These are phyloP conservation scores for Hydnomerulius pinastri DNA, from an alignment of 768 basidiomycete species.

Conservation along the genomic window DNA sequence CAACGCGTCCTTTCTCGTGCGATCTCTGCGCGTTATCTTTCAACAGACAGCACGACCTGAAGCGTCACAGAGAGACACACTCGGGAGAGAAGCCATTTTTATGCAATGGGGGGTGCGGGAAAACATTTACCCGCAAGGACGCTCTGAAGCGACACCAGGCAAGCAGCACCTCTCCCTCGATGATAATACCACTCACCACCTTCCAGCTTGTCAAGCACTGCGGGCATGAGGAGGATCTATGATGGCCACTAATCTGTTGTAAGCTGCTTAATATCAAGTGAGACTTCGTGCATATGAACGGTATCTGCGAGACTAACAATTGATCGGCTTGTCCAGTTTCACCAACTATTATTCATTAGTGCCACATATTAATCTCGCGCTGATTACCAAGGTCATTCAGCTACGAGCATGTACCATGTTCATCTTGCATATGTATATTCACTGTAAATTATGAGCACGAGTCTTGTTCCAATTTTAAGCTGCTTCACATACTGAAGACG, in stretches of 20 bases:
- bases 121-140: conserved; percentile 87
- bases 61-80: conserved; percentile 82
- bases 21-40: conserved; percentile 80
- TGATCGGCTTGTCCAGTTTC: conserved; percentile 16
- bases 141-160: conserved; percentile 87
- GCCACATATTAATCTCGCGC: conserved; percentile 25
- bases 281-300: conserved; percentile 13
- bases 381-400: conserved; percentile 17
- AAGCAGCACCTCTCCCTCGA: conserved; percentile 21
- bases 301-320: conserved; percentile 22
- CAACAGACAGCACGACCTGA: conserved; percentile 84
- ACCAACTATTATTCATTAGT: conserved; percentile 22
- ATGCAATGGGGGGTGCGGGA: conserved; percentile 83
- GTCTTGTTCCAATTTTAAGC: conserved; percentile 13
- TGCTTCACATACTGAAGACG: conserved; percentile 15
- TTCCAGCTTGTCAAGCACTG: conserved; percentile 75
- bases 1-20: conserved; percentile 63
- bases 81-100: conserved; percentile 83
- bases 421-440: conserved; percentile 23
- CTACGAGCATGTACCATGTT: conserved; percentile 19
- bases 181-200: conserved; percentile 15
- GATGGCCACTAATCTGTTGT: conserved; percentile 22
- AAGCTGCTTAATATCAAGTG: conserved; percentile 16
- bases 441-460: conserved; percentile 31
- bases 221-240: conserved; percentile 61